These are phyloP conservation scores for Ailanthus altissimus DNA, from an alignment of 345 rosid species.

Conservation along the genomic window DNA sequence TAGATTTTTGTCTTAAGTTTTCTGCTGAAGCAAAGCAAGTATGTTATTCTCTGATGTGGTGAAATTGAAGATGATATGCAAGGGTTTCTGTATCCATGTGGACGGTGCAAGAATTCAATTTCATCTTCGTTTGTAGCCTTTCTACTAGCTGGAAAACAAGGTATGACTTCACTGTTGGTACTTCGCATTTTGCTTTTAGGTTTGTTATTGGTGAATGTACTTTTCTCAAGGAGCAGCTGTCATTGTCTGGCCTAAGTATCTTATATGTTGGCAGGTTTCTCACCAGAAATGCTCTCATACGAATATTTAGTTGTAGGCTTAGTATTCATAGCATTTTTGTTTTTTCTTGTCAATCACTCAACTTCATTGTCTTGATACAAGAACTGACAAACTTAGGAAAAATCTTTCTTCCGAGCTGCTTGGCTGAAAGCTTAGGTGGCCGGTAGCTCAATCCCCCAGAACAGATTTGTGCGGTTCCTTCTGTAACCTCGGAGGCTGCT, in stretches of 20 bases:
- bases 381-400: background rate
- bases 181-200: background rate
- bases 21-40: background rate
- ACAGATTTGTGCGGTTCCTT: background rate
- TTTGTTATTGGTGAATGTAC: background rate
- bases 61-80: background rate
- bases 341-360: background rate
- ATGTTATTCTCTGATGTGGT: background rate
- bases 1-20: background rate
- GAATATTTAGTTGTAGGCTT: background rate
- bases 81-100: background rate
- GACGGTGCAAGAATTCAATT: constrained; percentile 9
- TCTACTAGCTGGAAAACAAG: constrained; percentile 4
- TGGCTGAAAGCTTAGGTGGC: background rate
- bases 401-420: background rate
- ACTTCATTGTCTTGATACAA: background rate
- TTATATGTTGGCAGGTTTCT: background rate
- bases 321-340: background rate
- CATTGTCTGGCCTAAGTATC: background rate
- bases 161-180: background rate
- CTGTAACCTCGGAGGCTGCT: background rate
- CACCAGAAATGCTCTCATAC: background rate
- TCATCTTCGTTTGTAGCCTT: background rate
- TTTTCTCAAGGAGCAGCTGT: background rate
- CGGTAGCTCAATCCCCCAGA: background rate